A percentile compares a stretch with the other conserved stretches of the same genome.
Conservation (phyloP, 1,139 yeast genomes). For the Yamadazyma oceani region DNA sequence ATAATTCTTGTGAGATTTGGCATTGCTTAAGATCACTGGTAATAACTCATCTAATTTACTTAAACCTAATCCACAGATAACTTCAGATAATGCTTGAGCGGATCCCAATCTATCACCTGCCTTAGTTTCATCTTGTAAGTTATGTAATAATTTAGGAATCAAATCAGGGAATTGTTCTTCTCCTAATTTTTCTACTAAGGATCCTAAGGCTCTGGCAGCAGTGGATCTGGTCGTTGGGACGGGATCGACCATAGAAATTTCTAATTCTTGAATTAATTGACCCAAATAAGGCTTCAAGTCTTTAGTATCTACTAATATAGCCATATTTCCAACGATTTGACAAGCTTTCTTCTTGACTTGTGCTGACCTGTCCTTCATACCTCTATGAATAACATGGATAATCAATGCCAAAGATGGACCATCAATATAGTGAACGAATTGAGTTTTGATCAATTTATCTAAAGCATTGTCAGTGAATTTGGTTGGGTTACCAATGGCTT, state of each 20-base stretch:
- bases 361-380: constrained; percentile 92
- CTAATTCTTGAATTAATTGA: constrained; percentile 76
- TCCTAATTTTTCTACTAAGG: constrained; percentile 92
- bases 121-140: constrained; percentile 76
- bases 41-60: constrained; percentile 83
- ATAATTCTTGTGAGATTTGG: constrained; percentile 63
- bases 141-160: constrained; percentile 74
- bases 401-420: constrained; percentile 96
- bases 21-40: constrained; percentile 76
- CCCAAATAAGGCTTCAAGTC: constrained; percentile 85
- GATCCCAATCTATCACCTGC: constrained; percentile 95
- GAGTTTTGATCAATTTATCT: constrained; percentile 83
- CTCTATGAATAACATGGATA: constrained; percentile 92
- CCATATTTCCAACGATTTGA: constrained; percentile 98
- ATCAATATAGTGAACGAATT: constrained; percentile 95
- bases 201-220: constrained; percentile 96
- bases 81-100: constrained; percentile 96
- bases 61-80: constrained; percentile 86
- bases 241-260: constrained; percentile 96
- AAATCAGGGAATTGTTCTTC: constrained; percentile 94
- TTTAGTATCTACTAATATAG: constrained; percentile 85
- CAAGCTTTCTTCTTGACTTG: constrained; percentile 90
- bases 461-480: constrained; percentile 84
- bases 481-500: constrained; percentile 96
- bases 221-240: constrained; percentile 97